Evolutionary conservation across 768 basidiomycete species (phyloP).

Genomic region (Naematelia encephala): DNA sequence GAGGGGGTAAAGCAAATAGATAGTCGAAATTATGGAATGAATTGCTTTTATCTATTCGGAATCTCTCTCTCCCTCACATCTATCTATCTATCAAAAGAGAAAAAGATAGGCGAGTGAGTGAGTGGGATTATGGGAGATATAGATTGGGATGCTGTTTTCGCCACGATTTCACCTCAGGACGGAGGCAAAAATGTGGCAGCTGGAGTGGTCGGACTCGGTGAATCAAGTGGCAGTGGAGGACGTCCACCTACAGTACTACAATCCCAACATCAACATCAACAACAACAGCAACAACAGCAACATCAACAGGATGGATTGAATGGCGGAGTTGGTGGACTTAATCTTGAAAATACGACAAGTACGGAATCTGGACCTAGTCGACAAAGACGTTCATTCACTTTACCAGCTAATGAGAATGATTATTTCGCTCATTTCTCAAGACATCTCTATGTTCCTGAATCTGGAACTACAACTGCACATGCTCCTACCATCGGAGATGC

Average conservation of each 20-base stretch:
- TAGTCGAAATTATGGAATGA: background rate
- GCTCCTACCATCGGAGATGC: background rate
- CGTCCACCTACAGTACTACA: background rate
- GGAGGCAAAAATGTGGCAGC: background rate
- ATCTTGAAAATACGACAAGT: too few relatives aligned
- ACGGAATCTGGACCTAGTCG: background rate
- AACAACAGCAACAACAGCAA: slow-evolving; percentile 6
- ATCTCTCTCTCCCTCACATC: background rate
- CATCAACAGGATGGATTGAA: background rate
- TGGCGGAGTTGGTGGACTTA: background rate
- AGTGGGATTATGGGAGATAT: background rate
- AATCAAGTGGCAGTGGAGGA: background rate
- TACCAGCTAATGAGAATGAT: background rate
- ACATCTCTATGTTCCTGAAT: background rate
- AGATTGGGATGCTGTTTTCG: background rate
- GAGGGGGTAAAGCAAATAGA: too few relatives aligned
- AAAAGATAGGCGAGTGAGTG: background rate
- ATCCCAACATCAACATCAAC: slow-evolving; percentile 5
- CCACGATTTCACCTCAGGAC: background rate
- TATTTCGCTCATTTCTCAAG: background rate
- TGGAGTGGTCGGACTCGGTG: too few relatives aligned
- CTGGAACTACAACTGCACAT: background rate
- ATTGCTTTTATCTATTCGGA: background rate
- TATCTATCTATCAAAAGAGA: too few relatives aligned
- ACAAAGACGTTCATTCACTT: background rate